phyloP scores from a whole-genome alignment of 441 rosid species.

The Brassica hybrid region DNA sequence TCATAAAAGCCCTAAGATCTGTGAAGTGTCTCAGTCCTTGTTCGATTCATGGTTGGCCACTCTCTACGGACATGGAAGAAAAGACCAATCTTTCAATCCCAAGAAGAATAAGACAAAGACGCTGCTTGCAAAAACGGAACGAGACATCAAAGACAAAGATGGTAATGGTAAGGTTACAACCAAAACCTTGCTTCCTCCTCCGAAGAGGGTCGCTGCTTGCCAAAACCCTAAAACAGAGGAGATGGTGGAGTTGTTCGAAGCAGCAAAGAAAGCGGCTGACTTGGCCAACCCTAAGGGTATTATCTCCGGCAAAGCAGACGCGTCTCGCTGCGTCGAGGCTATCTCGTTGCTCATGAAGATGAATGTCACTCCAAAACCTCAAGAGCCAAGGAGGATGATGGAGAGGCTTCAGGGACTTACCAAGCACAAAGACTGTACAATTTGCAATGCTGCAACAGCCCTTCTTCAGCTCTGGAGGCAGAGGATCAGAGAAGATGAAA shows the following conservation, averaged over 20 bases:
- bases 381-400: slow-evolving; percentile 7
- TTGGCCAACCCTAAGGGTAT: slow-evolving; percentile 6
- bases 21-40: slow-evolving; percentile 12
- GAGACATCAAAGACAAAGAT: background rate
- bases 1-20: too few species aligned
- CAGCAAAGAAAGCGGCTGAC: slow-evolving; percentile 20
- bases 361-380: background rate
- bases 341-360: slow-evolving; percentile 2
- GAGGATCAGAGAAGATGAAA: background rate
- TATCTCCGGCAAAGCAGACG: slow-evolving; percentile 8
- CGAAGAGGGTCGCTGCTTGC: background rate
- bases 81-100: background rate
- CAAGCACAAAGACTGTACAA: slow-evolving; percentile 19
- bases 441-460: background rate
- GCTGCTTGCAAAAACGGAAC: background rate
- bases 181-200: slow-evolving; percentile 3
- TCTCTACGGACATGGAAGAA: slow-evolving; percentile 14
- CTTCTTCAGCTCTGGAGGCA: slow-evolving; percentile 23
- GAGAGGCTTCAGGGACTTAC: slow-evolving; percentile 23
- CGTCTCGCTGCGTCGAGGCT: slow-evolving; percentile 27
- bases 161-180: slow-evolving; percentile 1
- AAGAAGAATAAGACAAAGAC: background rate
- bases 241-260: slow-evolving; percentile 14
- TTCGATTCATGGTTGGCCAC: slow-evolving; percentile 18
- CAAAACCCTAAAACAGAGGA: slow-evolving; percentile 6